Base-by-base conservation (phyloP, 768 basidiomycete genomes). In the Wakefieldia striispora region DNA sequence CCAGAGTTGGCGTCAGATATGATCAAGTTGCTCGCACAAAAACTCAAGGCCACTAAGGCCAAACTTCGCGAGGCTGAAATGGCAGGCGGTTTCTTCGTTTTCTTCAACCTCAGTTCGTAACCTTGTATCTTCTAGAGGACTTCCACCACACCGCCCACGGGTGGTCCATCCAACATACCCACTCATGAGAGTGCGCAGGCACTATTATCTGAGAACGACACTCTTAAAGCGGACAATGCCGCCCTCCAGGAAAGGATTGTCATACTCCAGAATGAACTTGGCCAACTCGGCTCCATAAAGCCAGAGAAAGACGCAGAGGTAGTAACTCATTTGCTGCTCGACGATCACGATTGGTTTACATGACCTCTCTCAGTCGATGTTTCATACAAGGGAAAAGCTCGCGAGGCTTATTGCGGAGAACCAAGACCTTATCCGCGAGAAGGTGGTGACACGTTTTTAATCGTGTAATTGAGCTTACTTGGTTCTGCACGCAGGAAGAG, bases 1-100 rank as follows among this genome's bases (percentile, higher is more conserved):
- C 50, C 59, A 50, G 67, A 67, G 49, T 20, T 61, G 4, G 38
- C 67, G 29, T 11, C 45, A 13, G 66, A 66, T 10, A 38, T 57
- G 60, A 51, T 66, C 37, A 65, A 59, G 38, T 10, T 69, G 8
- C 34, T 67, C 19, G 60, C 13, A 4, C 55, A 65, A 31, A 53
- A 67, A 38, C 58, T 67, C 45, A 69, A 62, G 35, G 17, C 24
- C 2, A 53, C 51, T 24, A 53, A 63, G 39, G 49, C 50, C 31
- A 55, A 60, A 29, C 60, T 67, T 41, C 54, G 41, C 12, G 61
- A 66, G 16, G 47, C 54, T 43, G 46, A 59, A 46, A 51, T n/a
- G 55, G 67, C 61, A 37, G 23, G 51, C 31, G 0, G 17, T 29
- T 43, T 23, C 26, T 19, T 13, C 29, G 13, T 40, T 20, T 23